Evolutionary conservation across 202 grass and related monocot genomes (phyloP).

Genomic region (Digitaria exilis): DNA sequence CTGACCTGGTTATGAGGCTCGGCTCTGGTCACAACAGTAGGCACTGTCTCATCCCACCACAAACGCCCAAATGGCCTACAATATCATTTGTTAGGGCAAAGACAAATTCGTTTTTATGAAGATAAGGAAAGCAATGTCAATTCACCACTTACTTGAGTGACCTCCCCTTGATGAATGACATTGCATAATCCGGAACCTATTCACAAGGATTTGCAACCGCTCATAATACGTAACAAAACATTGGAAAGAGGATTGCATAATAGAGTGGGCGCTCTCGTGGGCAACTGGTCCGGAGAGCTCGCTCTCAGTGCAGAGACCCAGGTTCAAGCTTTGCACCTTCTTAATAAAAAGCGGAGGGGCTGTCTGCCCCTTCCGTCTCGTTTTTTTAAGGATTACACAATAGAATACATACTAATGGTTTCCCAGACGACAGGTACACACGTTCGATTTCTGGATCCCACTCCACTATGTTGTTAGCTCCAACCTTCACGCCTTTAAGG

Average conservation of each 20-base stretch:
- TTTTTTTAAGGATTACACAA: background rate
- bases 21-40: conserved; percentile 81
- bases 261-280: too few species aligned
- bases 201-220: background rate
- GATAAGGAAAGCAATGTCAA: background rate
- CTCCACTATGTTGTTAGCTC: conserved; percentile 63
- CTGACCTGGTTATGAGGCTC: conserved; percentile 87
- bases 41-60: conserved; percentile 97
- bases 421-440: conserved; percentile 63
- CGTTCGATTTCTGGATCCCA: conserved; percentile 56
- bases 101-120: background rate
- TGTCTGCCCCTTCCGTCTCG: too few species aligned
- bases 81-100: background rate
- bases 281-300: too few species aligned
- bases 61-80: conserved; percentile 85
- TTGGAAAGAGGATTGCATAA: background rate
- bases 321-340: too few species aligned
- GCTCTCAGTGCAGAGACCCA: too few species aligned
- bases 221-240: background rate
- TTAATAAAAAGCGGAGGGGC: too few species aligned
- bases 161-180: conserved; percentile 72
- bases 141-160: conserved; percentile 60
- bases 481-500: conserved; percentile 65
- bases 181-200: conserved; percentile 83
- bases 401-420: conserved; percentile 62